These are phyloP conservation scores for Xylaria sp. DNA, from an alignment of 2,329 filamentous ascomycete genomes.

Conservation along the genomic window DNA sequence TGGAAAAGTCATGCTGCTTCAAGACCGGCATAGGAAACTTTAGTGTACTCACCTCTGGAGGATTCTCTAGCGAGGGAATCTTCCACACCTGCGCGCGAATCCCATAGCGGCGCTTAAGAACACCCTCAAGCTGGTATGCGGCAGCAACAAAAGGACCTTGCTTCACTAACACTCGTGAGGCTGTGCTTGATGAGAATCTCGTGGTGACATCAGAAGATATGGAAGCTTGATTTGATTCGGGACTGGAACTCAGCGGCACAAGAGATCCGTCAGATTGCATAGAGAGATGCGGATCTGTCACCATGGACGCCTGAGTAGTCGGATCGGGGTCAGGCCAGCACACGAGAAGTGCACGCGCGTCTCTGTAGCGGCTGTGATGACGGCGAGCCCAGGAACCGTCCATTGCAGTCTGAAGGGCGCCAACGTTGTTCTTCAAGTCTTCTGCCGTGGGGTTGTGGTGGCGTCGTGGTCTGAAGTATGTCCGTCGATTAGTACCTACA, in stretches of 20 bases:
- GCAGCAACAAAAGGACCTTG: slow-evolving; percentile 30
- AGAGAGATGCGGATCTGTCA: background rate
- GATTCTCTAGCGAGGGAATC: slow-evolving; percentile 27
- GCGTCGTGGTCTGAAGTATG: slow-evolving; percentile 7
- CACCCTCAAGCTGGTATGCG: slow-evolving; percentile 27
- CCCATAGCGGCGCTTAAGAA: slow-evolving; percentile 29
- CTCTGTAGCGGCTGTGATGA: slow-evolving; percentile 31
- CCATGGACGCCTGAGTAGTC: background rate
- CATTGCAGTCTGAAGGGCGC: background rate
- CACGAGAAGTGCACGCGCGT: slow-evolving; percentile 31
- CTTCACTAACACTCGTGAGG: background rate
- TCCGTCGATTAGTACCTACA: background rate
- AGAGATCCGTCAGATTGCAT: background rate
- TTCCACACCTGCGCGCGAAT: slow-evolving; percentile 32
- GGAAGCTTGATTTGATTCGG: background rate
- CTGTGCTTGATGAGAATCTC: background rate
- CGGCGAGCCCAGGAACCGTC: slow-evolving; percentile 30
- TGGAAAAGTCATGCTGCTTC: background rate
- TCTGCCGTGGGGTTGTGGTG: slow-evolving; percentile 7
- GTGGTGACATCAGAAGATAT: background rate
- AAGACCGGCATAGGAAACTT: background rate
- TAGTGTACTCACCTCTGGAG: background rate
- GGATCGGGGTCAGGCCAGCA: slow-evolving; percentile 32
- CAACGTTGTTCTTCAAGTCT: slow-evolving; percentile 22
- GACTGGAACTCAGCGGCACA: background rate